Conservation (phyloP, 805 yeast species). For the Myxozyma neotropica region DNA sequence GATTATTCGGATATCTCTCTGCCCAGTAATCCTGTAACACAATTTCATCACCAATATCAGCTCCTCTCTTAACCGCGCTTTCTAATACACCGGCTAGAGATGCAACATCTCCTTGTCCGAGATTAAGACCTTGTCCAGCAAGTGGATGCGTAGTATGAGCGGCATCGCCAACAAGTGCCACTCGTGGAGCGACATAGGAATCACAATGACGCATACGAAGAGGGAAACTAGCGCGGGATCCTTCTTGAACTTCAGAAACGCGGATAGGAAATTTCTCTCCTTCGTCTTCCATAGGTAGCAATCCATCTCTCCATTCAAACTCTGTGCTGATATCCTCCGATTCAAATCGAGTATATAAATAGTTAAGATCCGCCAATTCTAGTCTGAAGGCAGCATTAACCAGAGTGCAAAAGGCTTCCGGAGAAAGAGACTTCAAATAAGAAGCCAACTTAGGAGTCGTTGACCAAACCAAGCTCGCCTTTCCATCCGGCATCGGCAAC, state of each 20-base stretch:
- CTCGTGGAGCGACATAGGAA: conserved; percentile 75
- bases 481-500: conserved; percentile 81
- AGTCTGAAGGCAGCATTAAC: conserved; percentile 87
- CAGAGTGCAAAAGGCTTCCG: conserved; percentile 64
- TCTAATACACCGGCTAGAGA: conserved; percentile 70
- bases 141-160: conserved; percentile 97
- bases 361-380: conserved; percentile 73
- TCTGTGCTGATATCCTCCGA: conserved; percentile 59
- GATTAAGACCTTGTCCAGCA: conserved; percentile 96
- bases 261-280: conserved; percentile 67
- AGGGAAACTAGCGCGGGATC: conserved; percentile 86
- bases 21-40: conserved; percentile 87
- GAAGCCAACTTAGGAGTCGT: conserved; percentile 75
- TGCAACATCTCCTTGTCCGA: conserved; percentile 94
- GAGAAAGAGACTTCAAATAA: conserved; percentile 59
- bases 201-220: conserved; percentile 88
- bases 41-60: conserved; percentile 81
- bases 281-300: conserved; percentile 51
- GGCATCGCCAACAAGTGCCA: conserved; percentile 96
- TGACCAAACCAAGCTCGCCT: conserved; percentile 94
- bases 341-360: conserved; percentile 50
- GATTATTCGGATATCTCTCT: conserved; percentile 78
- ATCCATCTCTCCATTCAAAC: conserved; percentile 67
- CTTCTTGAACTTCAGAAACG: conserved; percentile 58
- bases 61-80: conserved; percentile 70